Base-by-base conservation (phyloP, 2,329 filamentous ascomycete genomes). In the Paramyrothecium sp. region DNA sequence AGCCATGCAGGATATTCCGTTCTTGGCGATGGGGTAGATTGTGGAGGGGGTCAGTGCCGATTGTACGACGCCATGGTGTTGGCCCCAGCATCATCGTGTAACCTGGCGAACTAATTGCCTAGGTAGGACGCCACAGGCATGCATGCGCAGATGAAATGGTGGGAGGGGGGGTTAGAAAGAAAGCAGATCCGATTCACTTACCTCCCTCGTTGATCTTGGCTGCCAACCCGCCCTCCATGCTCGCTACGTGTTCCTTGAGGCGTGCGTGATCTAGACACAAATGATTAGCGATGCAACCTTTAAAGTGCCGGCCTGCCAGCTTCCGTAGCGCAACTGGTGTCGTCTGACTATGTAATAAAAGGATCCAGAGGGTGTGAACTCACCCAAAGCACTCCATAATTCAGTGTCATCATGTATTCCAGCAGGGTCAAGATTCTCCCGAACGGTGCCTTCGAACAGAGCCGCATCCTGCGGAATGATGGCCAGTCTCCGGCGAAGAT, bases 401-500 rank as follows among this genome's bases (percentile, higher is more conserved):
- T 98, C 95, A 5, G 93, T 97, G 74, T 99, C 96, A 74, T 97
- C 94, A 69, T 97, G 93, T 55, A 96, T 91, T 71, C 97, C 91
- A 26, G 90, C 91, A 22, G 96, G 96, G 71, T 99, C 95, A 44
- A 98, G 83, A 70, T 99, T 99, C 75, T 99, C 95, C 63, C 95
- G 87, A 61, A 99, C 85, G 10, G 90, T 93, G 53, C 93, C 93
- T 74, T 96, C 92, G 67, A 99, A 99, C 60, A 99, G 85, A 61
- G 94, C 94, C 30, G 95, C 94, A 75, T 99, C 96, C 72, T 99
- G 95, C 4, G 96, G 95, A 64, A 99, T 99, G 69, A 99, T 99
- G 55, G 95, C 94, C 51, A 99, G 81, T 57, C 95, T 88, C 56
- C 93, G 85, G 56, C 95, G 88, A 56, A 99, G 82, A 73, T 99